These are phyloP conservation scores for Russula vinacea DNA, from an alignment of 768 basidiomycete genomes.

Conservation along the genomic window DNA sequence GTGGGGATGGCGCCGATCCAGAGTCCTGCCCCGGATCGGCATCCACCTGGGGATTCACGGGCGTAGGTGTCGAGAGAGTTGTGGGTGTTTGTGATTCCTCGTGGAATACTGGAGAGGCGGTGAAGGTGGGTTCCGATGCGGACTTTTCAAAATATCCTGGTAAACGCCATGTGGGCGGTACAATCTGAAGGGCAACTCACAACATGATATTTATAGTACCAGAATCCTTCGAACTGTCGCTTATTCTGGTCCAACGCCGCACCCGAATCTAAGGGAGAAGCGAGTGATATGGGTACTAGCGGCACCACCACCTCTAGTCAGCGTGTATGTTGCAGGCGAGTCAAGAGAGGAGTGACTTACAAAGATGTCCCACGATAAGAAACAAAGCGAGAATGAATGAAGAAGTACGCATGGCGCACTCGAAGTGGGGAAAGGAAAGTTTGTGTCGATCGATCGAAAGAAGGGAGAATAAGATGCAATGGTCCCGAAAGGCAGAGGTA, in stretches of 20 bases:
- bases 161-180: background rate
- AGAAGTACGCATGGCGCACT: slow-evolving; percentile 4
- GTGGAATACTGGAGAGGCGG: background rate
- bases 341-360: slow-evolving; percentile 7
- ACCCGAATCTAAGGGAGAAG: background rate
- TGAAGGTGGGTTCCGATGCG: background rate
- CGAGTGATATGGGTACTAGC: slow-evolving; percentile 3
- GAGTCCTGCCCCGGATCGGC: background rate
- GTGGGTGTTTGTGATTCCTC: background rate
- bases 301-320: background rate
- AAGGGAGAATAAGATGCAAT: background rate
- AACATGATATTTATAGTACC: too few relatives aligned
- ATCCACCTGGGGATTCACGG: too few relatives aligned
- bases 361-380: background rate
- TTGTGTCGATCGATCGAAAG: background rate
- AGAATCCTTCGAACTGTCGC: background rate
- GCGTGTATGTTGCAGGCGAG: background rate
- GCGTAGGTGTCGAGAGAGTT: background rate
- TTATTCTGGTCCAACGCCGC: background rate
- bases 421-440: background rate
- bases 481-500: background rate
- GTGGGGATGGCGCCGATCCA: background rate
- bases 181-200: background rate
- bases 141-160: background rate
- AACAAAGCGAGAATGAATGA: slow-evolving; percentile 1